These are phyloP conservation scores for Hemileia vastatrix DNA, from an alignment of 1,284 basidiomycete genomes.

Conservation along the genomic window DNA sequence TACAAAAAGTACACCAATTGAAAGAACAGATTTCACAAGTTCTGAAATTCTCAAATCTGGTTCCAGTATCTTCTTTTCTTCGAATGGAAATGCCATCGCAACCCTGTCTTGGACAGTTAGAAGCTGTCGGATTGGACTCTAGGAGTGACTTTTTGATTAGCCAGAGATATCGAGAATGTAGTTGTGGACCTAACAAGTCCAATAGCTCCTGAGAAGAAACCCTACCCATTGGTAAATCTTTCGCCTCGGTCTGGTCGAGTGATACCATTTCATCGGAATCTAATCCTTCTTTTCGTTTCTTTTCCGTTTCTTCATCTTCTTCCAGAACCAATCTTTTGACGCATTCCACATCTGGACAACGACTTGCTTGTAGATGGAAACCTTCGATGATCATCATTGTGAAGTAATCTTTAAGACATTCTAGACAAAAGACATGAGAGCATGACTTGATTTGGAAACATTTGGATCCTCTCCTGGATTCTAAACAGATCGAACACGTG, in stretches of 20 bases:
- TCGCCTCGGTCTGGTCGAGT: neutral
- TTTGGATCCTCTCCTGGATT: neutral
- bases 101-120: neutral
- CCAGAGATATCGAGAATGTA: neutral
- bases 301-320: neutral
- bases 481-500: constrained; percentile 3
- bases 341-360: constrained; percentile 3
- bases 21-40: neutral
- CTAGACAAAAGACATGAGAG: constrained; percentile 4
- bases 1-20: constrained; percentile 6
- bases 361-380: neutral
- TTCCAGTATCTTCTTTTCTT: neutral
- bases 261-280: neutral
- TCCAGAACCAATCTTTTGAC: neutral
- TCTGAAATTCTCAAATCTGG: constrained; percentile 5
- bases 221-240: neutral
- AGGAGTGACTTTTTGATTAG: neutral
- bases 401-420: constrained; percentile 9
- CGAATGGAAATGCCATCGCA: neutral
- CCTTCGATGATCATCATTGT: constrained; percentile 14
- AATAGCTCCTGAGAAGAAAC: neutral
- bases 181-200: neutral
- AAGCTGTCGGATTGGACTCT: neutral
- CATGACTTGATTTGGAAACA: neutral
- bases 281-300: neutral